phyloP scores from a whole-genome alignment of 805 yeast genomes.

The Teunomyces gatunensis region DNA sequence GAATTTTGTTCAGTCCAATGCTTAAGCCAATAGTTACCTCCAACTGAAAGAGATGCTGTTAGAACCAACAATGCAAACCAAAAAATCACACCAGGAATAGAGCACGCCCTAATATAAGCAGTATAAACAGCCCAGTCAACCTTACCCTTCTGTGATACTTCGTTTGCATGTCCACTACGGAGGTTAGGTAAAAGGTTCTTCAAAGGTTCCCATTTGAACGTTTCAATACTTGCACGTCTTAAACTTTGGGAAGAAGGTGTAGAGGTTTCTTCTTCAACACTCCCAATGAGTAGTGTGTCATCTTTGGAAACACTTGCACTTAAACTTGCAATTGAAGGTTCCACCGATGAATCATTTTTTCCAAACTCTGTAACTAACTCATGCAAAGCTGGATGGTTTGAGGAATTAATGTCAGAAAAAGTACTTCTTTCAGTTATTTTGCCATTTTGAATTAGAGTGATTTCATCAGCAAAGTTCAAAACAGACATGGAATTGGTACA shows the following conservation, averaged over 20 bases:
- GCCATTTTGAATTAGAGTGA: slow-evolving; percentile 19
- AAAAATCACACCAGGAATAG: slow-evolving; percentile 45
- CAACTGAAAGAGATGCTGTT: slow-evolving; percentile 12
- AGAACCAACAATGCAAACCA: slow-evolving; percentile 31
- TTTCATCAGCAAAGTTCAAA: slow-evolving; percentile 20
- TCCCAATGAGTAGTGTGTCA: neutral
- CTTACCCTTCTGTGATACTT: slow-evolving; percentile 16
- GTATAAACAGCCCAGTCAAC: slow-evolving; percentile 23
- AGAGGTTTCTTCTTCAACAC: neutral
- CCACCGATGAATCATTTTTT: slow-evolving; percentile 4
- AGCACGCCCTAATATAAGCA: slow-evolving; percentile 27
- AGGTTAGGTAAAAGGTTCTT: slow-evolving; percentile 27
- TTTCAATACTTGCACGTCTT: slow-evolving; percentile 47
- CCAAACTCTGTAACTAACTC: slow-evolving; percentile 41
- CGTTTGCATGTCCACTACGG: slow-evolving; percentile 39
- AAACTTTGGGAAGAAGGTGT: neutral
- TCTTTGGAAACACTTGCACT: neutral
- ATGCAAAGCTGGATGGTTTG: slow-evolving; percentile 24
- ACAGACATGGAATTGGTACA: slow-evolving; percentile 27
- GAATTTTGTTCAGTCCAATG: slow-evolving; percentile 25
- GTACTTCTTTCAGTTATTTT: slow-evolving; percentile 16
- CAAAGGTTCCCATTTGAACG: slow-evolving; percentile 46
- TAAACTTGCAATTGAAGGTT: slow-evolving; percentile 10
- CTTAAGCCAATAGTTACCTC: slow-evolving; percentile 22
- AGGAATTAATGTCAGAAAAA: slow-evolving; percentile 12